These are phyloP conservation scores for Didymella glomerata DNA, from an alignment of 2,329 filamentous ascomycete genomes.

Conservation along the genomic window DNA sequence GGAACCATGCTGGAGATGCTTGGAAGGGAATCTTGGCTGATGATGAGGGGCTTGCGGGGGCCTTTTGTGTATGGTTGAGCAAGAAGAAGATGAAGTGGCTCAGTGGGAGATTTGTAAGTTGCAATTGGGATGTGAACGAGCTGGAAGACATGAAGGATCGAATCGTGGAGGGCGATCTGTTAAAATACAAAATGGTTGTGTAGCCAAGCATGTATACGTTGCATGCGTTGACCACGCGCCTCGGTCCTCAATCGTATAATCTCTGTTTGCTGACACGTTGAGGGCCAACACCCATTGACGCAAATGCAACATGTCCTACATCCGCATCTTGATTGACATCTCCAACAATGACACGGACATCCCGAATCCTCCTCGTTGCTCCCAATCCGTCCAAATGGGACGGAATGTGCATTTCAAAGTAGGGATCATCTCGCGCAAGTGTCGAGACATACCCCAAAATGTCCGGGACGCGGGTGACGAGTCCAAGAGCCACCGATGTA, in stretches of 20 bases:
- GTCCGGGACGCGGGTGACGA: neutral
- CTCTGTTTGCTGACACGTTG: constrained; percentile 1
- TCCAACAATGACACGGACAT: constrained; percentile 8
- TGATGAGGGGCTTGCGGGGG: constrained; percentile 39
- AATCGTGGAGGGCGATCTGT: constrained; percentile 17
- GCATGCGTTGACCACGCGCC: too few relatives aligned
- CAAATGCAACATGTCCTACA: constrained; percentile 13
- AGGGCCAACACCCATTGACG: constrained; percentile 5
- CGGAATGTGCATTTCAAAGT: neutral
- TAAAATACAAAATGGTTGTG: constrained; percentile 25
- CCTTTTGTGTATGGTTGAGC: constrained; percentile 37
- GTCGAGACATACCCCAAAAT: constrained; percentile 17
- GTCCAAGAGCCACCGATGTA: too few relatives aligned
- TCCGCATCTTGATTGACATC: constrained; percentile 7
- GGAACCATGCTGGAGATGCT: constrained; percentile 10
- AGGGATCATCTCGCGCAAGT: constrained; percentile 6
- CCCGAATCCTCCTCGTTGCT: neutral
- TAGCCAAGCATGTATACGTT: too few relatives aligned
- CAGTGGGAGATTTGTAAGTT: constrained; percentile 35
- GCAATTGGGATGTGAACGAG: constrained; percentile 43
- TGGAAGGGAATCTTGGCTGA: constrained; percentile 26
- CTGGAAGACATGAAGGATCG: constrained; percentile 23
- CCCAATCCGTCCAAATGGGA: constrained; percentile 10
- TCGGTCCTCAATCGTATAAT: neutral
- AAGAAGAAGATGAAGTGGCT: constrained; percentile 34